Evolutionary conservation across 2,329 filamentous ascomycete species (phyloP).

Genomic region (Penicillium hordei): DNA sequence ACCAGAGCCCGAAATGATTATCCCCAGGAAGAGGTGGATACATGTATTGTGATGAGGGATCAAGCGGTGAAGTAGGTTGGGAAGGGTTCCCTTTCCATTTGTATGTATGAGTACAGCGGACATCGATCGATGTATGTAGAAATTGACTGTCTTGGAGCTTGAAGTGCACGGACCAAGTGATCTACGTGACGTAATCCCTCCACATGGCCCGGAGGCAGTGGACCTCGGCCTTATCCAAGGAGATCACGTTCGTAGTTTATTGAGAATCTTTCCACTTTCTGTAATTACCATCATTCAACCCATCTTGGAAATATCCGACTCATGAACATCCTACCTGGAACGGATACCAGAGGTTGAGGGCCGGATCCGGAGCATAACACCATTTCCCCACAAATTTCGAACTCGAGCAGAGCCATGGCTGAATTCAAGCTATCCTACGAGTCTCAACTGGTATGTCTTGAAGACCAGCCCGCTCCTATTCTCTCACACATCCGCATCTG

Average conservation of each 20-base stretch:
- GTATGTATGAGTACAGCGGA: not conserved
- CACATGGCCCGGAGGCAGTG: constrained; percentile 2
- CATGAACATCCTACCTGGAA: not conserved
- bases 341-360: not conserved
- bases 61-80: not conserved
- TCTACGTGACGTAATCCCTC: constrained; percentile 28
- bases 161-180: constrained; percentile 11
- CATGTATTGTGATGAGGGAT: not conserved
- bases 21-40: not conserved
- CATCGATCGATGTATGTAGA: not conserved
- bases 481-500: not conserved
- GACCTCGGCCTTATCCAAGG: constrained; percentile 14
- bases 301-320: not conserved
- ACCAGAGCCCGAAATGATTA: not conserved
- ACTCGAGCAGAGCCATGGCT: constrained; percentile 51
- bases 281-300: not conserved
- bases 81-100: not conserved
- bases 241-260: constrained; percentile 18
- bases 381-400: not conserved
- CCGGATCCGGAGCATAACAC: not conserved
- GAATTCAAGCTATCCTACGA: constrained; percentile 67
- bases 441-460: constrained; percentile 26
- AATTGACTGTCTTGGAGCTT: not conserved
- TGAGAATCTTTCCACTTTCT: not conserved
- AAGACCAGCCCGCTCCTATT: not conserved